phyloP scores from a whole-genome alignment of 108 stramenopile genomes.

The Aurantiochytrium sp. region DNA sequence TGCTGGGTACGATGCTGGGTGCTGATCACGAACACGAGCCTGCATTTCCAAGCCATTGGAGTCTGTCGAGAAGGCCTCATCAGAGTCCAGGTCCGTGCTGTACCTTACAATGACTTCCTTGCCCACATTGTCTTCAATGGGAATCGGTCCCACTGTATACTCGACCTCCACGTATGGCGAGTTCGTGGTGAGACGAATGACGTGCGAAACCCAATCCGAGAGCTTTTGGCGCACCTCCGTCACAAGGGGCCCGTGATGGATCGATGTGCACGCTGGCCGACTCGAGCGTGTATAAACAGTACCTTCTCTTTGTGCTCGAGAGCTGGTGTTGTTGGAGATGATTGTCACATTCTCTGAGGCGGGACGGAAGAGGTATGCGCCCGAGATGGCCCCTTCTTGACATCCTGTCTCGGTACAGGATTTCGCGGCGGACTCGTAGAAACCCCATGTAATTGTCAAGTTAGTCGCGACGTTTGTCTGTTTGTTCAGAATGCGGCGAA shows the following conservation, averaged over 20 bases:
- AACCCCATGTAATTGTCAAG: not conserved
- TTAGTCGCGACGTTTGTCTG: not conserved
- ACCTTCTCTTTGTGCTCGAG: not conserved
- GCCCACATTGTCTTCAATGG: conserved; percentile 56
- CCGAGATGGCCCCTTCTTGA: conserved; percentile 34
- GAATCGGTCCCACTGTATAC: conserved; percentile 81
- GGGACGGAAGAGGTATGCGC: conserved; percentile 95
- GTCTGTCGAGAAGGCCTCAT: conserved; percentile 76
- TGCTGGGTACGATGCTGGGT: conserved; percentile 47
- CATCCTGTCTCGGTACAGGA: not conserved
- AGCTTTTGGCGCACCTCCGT: conserved; percentile 67
- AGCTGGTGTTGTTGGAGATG: not conserved
- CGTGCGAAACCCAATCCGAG: conserved; percentile 73
- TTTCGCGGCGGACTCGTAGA: not conserved
- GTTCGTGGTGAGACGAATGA: conserved; percentile 54
- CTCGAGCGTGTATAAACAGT: not conserved
- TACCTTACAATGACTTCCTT: conserved; percentile 66
- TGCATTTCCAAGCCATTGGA: conserved; percentile 89
- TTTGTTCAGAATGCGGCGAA: not conserved
- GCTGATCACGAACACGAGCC: conserved; percentile 48
- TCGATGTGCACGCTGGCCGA: not conserved
- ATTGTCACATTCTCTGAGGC: conserved; percentile 22
- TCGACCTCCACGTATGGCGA: conserved; percentile 73
- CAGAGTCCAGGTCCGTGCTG: conserved; percentile 48
- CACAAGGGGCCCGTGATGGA: conserved; percentile 33